Base-by-base conservation (phyloP, 148 eudicot genomes). In the Chenopodium album region DNA sequence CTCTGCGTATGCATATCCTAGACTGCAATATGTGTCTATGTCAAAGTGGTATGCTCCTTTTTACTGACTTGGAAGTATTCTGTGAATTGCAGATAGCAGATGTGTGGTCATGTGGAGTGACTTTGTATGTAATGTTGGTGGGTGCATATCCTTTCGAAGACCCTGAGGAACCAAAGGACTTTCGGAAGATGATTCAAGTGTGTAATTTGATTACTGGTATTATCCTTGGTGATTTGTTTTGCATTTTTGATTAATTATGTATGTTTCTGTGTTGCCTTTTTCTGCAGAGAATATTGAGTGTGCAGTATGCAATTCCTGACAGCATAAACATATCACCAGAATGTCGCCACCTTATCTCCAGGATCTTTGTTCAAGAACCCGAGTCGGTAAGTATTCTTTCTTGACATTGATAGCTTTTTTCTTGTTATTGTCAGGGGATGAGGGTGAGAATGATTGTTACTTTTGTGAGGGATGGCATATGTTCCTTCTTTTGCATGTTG, bases 71-170 rank as follows among this genome's bases (percentile, higher is more conserved):
- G 73, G 50, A 56, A 68, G 28, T 79, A 7, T 79, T 54, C 28
- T 78, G 20, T 29, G 52, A 65, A 28, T 74, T 87, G 80, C 90
- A 96, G 99, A 94, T 91, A 74, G 99, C 99, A 75, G 99, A 96
- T 89, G 99, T 96, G 76, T 96, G 99, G 99, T 96, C 99, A 0
- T 96, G 99, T 79, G 98, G 99, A 2, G 99, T 96, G 75, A 96
- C 98, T 46, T 85, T 96, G 76, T 96, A 88, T 82, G 99, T 96
- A 44, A 96, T 96, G 99, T 90, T 96, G 86, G 85, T 92, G 80
- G 98, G 99, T 60, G 85, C 85, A 29, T 96, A 94, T 89, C 99
- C 99, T 6, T 96, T 96, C 83, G 98, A 96, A 86, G 98, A 96
- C 81, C 98, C 99, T 66, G 87, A 85, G 70, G 95, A 92, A 77